Conservation (phyloP, 768 basidiomycete genomes). For the Megacollybia marginata region DNA sequence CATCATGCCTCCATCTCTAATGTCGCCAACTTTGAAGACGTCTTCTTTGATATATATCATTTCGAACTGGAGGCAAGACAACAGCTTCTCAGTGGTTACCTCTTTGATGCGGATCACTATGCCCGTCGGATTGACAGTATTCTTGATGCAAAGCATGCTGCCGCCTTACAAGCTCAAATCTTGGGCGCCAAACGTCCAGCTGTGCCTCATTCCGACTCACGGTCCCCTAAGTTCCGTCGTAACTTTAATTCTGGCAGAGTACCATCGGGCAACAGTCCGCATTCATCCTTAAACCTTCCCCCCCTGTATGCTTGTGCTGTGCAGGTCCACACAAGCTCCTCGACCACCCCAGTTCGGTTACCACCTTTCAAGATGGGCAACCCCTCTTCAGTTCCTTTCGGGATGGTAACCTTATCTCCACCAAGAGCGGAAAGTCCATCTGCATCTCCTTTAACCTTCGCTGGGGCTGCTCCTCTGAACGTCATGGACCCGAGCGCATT, state of each 20-base stretch:
- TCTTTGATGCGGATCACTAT: background rate
- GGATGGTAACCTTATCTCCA: background rate
- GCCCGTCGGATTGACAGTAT: background rate
- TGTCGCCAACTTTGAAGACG: background rate
- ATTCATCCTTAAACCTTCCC: background rate
- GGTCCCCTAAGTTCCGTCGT: background rate
- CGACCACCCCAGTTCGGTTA: constrained; percentile 5
- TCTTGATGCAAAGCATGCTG: background rate
- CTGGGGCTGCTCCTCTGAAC: background rate
- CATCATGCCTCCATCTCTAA: background rate
- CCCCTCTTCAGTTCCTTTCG: constrained; percentile 1
- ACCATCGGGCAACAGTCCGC: background rate
- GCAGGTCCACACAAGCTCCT: constrained; percentile 12
- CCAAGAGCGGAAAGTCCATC: background rate
- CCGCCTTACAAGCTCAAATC: background rate
- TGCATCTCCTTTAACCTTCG: background rate
- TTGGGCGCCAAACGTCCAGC: background rate
- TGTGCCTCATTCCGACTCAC: background rate
- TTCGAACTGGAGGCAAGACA: too few relatives aligned
- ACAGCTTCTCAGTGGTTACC: background rate
- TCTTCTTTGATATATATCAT: too few relatives aligned
- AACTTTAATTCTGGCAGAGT: background rate
- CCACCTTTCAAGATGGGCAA: constrained; percentile 5
- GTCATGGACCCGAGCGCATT: background rate
- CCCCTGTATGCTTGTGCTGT: constrained; percentile 14